Conservation (phyloP, 2,329 filamentous ascomycete genomes). For the Epichloe aotearoae region DNA sequence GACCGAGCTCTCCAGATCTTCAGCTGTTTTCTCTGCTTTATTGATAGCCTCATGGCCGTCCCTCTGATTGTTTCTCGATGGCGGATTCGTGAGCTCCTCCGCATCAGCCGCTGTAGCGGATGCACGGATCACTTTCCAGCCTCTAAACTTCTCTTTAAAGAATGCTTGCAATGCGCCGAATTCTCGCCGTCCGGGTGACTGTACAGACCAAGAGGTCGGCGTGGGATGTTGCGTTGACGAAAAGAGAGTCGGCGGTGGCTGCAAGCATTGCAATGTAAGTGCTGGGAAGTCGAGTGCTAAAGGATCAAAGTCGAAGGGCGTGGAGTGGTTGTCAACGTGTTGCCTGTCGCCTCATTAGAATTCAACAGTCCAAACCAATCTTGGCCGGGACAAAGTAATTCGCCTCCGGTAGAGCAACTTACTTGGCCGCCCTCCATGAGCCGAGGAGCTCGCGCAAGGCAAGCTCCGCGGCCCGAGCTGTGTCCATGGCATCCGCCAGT, state of each 20-base stretch:
- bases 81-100: constrained; percentile 40
- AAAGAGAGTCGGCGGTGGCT: constrained; percentile 70
- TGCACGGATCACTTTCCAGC: constrained; percentile 45
- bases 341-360: constrained; percentile 25
- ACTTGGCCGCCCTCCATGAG: constrained; percentile 75
- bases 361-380: constrained; percentile 4
- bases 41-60: constrained; percentile 33
- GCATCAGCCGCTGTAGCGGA: constrained; percentile 34
- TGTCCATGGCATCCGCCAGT: constrained; percentile 59
- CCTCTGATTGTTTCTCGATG: constrained; percentile 23
- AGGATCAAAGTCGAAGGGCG: constrained; percentile 70
- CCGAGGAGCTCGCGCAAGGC: constrained; percentile 72
- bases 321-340: constrained; percentile 40
- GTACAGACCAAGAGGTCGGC: constrained; percentile 67
- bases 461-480: constrained; percentile 70
- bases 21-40: constrained; percentile 38
- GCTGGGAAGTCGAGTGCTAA: constrained; percentile 75
- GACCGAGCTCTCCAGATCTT: constrained; percentile 53
- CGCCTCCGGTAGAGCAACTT: constrained; percentile 23
- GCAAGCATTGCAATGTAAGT: constrained; percentile 68
- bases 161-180: constrained; percentile 55
- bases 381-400: neutral
- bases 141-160: constrained; percentile 53
- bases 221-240: constrained; percentile 68
- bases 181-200: constrained; percentile 61